These are phyloP conservation scores for Chalciporus sphaerocephalus DNA, from an alignment of 768 basidiomycete genomes.

Conservation along the genomic window DNA sequence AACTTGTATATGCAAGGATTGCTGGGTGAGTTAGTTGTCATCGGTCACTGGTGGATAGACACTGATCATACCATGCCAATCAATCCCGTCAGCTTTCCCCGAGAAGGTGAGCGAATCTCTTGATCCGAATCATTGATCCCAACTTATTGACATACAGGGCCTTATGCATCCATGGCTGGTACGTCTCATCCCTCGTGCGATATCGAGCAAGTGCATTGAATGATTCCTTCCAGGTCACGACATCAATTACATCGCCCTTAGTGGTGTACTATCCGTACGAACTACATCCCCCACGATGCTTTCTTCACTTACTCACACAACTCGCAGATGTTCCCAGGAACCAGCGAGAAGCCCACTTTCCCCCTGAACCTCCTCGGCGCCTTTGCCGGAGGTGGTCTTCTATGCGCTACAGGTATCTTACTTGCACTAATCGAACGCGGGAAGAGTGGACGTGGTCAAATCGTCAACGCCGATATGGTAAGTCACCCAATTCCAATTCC, in stretches of 20 bases:
- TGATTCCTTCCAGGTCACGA: conserved; percentile 57
- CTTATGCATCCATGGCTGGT: conserved; percentile 77
- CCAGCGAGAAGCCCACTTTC: too few species aligned
- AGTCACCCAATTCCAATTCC: too few species aligned
- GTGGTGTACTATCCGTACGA: too few species aligned
- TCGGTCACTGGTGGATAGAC: background rate
- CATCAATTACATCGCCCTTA: conserved; percentile 78
- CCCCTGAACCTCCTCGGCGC: too few species aligned
- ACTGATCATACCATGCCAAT: background rate
- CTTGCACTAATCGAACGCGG: too few species aligned
- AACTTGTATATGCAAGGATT: conserved; percentile 69
- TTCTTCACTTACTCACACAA: too few species aligned
- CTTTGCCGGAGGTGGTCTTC: too few species aligned
- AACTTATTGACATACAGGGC: conserved; percentile 40
- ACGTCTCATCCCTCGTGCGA: conserved; percentile 14
- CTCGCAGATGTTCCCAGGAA: too few species aligned
- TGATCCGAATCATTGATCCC: background rate
- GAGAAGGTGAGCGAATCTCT: conserved; percentile 42
- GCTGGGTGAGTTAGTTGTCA: conserved; percentile 51
- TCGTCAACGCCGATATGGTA: too few species aligned
- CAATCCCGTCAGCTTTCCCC: conserved; percentile 47
- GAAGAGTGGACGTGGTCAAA: too few species aligned
- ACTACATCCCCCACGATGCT: too few species aligned
- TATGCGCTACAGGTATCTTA: too few species aligned
- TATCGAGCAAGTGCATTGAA: background rate